Evolutionary conservation across 2,329 filamentous ascomycete species (phyloP), one percentile per base, ranked within the genome.

Genomic region (Cladorrhinum sp.): DNA sequence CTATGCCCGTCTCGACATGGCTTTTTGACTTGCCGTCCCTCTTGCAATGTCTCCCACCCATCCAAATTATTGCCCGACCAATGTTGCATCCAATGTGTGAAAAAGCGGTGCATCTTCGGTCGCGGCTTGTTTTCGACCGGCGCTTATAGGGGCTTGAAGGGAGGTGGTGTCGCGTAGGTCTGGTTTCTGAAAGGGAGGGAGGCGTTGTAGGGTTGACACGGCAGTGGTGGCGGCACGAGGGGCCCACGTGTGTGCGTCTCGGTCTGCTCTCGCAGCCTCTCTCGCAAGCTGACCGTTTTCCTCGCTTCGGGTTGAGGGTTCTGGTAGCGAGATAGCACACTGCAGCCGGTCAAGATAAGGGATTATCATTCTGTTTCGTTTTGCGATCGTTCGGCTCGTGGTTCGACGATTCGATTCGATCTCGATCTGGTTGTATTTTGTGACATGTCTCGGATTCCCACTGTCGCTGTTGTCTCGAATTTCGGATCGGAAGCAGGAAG

Each of bases 191-290:
- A n/a, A n/a, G n/a, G n/a, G n/a, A n/a, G n/a, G n/a, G n/a, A n/a
- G n/a, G n/a, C n/a, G n/a, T n/a, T n/a, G n/a, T n/a, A n/a, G n/a
- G n/a, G 7, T 16, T 24, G 9, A 36, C 7, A 23, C 52, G 52
- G 28, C 52, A 36, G 52, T 36, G 18, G 36, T 39, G 52, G 52
- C 36, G 21, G 28, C 30, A 23, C 18, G 26, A 36, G 28, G 26
- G 14, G 51, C 28, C 51, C 51, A 54, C 51, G 51, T 54, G 36
- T 54, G 20, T 54, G n/a, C n/a, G n/a, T 54, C 33, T 55, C 52
- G 52, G 52, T 21, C 16, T 24, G 30, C 18, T 52, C 26, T 23
- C 18, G 33, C 51, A 36, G 51, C 33, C 21, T 18, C 18, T 16
- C 51, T 18, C 26, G n/a, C 16, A 18, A n/a, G 23, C 24, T 36